Conservation (phyloP, 805 yeast genomes). For the Debaryomyces maramus region DNA sequence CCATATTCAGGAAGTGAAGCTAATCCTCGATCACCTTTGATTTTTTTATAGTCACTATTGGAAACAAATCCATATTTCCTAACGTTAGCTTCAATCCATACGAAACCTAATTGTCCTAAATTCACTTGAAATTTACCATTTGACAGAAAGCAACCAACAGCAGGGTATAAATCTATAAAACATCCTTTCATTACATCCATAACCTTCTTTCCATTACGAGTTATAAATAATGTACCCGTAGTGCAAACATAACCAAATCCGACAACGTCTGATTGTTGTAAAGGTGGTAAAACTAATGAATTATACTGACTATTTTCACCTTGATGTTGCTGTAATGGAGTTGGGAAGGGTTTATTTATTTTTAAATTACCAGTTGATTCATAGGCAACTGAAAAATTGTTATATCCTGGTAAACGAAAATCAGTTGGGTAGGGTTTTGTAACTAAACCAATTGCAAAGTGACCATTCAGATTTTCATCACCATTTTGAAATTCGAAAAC, state of each 20-base stretch:
- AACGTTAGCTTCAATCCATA: conserved; percentile 52
- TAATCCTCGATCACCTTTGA: conserved; percentile 39
- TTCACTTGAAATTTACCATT: conserved; percentile 45
- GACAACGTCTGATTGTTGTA: conserved; percentile 52
- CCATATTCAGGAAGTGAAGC: conserved; percentile 45
- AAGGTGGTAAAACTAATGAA: conserved; percentile 51
- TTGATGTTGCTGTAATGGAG: conserved; percentile 44
- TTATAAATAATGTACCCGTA: conserved; percentile 51
- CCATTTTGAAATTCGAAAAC: conserved; percentile 31
- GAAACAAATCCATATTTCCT: conserved; percentile 58
- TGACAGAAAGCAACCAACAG: conserved; percentile 50
- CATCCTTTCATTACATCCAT: conserved; percentile 52
- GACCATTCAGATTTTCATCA: conserved; percentile 38
- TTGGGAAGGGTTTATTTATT: conserved; percentile 61
- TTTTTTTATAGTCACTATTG: conserved; percentile 38
- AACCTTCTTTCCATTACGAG: conserved; percentile 55
- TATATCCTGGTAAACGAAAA: conserved; percentile 73
- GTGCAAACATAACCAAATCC: conserved; percentile 54
- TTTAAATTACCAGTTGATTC: conserved; percentile 72
- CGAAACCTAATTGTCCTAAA: conserved; percentile 46
- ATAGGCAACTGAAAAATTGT: conserved; percentile 67
- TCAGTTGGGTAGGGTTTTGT: conserved; percentile 70
- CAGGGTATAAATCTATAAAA: conserved; percentile 52
- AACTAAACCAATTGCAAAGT: conserved; percentile 63
- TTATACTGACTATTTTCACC: conserved; percentile 42